Conservation (phyloP, 176 grass and related monocot genomes). For the Raddia distichophylla region DNA sequence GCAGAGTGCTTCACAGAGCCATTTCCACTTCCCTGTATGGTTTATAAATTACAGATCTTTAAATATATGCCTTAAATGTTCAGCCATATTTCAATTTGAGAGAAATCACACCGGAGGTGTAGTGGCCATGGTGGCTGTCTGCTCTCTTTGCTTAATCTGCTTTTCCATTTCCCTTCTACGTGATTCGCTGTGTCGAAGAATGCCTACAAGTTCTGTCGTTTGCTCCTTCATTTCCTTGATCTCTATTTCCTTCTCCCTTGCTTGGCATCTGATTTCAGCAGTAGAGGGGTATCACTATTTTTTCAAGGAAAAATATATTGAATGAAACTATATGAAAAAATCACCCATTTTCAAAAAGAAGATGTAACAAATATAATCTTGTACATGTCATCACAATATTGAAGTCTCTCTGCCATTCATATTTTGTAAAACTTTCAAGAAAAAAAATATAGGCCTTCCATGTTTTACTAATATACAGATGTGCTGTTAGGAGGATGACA, state of each 20-base stretch:
- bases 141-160: slow-evolving; percentile 76
- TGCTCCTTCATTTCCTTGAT: slow-evolving; percentile 96
- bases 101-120: slow-evolving; percentile 63
- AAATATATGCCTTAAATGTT: slow-evolving; percentile 4
- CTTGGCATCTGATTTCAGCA: slow-evolving; percentile 67
- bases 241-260: slow-evolving; percentile 82
- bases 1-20: slow-evolving; percentile 67
- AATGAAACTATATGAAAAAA: background rate
- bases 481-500: background rate
- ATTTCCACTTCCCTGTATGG: slow-evolving; percentile 71
- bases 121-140: slow-evolving; percentile 57
- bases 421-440: background rate
- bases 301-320: slow-evolving; percentile 22
- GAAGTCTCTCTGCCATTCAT: background rate
- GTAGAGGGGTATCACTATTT: slow-evolving; percentile 1
- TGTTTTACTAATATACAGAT: background rate
- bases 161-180: slow-evolving; percentile 85
- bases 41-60: background rate
- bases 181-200: slow-evolving; percentile 85
- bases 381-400: slow-evolving; percentile 2
- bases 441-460: background rate
- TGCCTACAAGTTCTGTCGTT: slow-evolving; percentile 80
- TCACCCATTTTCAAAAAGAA: background rate
- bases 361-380: background rate
- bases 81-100: slow-evolving; percentile 12